Evolutionary conservation across 1,284 basidiomycete species (phyloP), one percentile per base, ranked within the genome.

Genomic region (Irpex sp.): DNA sequence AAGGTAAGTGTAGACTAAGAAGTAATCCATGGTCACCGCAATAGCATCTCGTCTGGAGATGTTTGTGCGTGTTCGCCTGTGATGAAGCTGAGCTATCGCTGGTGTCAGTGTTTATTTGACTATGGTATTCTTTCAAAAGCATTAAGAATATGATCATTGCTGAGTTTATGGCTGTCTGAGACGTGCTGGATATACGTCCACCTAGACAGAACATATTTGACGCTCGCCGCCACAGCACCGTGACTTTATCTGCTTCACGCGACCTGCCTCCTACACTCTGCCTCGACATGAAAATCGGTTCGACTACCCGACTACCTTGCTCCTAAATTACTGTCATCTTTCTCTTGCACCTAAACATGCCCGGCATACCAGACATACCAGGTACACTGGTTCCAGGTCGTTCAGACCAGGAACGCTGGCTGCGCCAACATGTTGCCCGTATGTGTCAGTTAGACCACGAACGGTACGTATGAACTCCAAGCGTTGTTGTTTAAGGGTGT

Each of bases 381-480:
- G 90, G 90, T 37, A 68, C 67, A 1, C 78, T 81, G 35, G 73
- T 91, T 37, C 79, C 83, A 35, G 81, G 77, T 50, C 76, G 81
- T 61, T 88, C 85, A 46, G 80, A 83, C 0, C 81, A 86, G 43
- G 86, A 88, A 65, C 71, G 57, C 37, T 89, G 85, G 86, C 80
- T 95, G 59, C 87, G 85, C 65, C 68, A 71, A 15, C 78, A 81
- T 62, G 90, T 94, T 15, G 86, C 87, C 4, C 72, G 72, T 35
- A 78, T 94, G 26, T 94, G 93, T 72, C 77, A 79, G 4, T 75
- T 92, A 37, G 82, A 86, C 53, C 76, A 84, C 61, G 79, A 83
- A 65, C 83, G 83, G 86, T 89, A 62, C 63, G 70, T 71, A 68
- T 21, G 5, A n/a, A 4, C 9, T 36, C 33, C 21, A 9, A 43